Evolutionary conservation across 2,329 filamentous ascomycete genomes (phyloP).

Genomic region (Ophiocordyceps robertsii): DNA sequence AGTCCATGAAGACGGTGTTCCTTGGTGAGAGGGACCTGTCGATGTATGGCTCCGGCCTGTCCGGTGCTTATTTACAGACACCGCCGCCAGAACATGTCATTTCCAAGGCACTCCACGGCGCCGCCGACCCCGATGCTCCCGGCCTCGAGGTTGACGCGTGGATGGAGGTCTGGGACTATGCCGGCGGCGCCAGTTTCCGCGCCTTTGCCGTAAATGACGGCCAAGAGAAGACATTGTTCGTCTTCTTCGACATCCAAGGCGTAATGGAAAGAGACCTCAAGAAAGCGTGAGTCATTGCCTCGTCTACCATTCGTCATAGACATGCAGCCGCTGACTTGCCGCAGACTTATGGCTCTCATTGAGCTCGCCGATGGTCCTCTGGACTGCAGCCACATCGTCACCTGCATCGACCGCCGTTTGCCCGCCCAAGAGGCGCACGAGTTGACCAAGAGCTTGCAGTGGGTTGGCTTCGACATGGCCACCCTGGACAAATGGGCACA

Average conservation of each 20-base stretch:
- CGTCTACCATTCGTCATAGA: not conserved
- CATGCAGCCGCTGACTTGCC: slow-evolving; percentile 1
- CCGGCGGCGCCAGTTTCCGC: slow-evolving; percentile 69
- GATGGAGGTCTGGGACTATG: slow-evolving; percentile 77
- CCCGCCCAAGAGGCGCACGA: slow-evolving; percentile 48
- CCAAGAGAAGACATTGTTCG: slow-evolving; percentile 63
- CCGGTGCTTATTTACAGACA: slow-evolving; percentile 53
- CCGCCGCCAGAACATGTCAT: slow-evolving; percentile 37
- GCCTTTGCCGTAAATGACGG: slow-evolving; percentile 66
- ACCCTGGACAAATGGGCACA: slow-evolving; percentile 66
- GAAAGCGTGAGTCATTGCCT: slow-evolving; percentile 53
- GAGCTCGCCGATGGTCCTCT: slow-evolving; percentile 72
- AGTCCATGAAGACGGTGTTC: slow-evolving; percentile 87
- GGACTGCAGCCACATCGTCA: slow-evolving; percentile 62
- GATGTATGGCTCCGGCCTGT: slow-evolving; percentile 71
- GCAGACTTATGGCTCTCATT: slow-evolving; percentile 75
- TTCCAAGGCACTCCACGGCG: slow-evolving; percentile 20
- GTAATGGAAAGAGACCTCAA: slow-evolving; percentile 68
- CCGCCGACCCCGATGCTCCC: slow-evolving; percentile 11
- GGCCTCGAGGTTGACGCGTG: slow-evolving; percentile 41
- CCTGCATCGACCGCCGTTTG: slow-evolving; percentile 65
- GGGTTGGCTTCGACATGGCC: slow-evolving; percentile 80
- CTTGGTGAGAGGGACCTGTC: slow-evolving; percentile 81
- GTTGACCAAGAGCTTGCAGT: slow-evolving; percentile 71
- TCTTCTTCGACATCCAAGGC: slow-evolving; percentile 65